These are phyloP conservation scores for Circinella umbellata DNA, from an alignment of 371 early-diverging fungal species.

Conservation along the genomic window DNA sequence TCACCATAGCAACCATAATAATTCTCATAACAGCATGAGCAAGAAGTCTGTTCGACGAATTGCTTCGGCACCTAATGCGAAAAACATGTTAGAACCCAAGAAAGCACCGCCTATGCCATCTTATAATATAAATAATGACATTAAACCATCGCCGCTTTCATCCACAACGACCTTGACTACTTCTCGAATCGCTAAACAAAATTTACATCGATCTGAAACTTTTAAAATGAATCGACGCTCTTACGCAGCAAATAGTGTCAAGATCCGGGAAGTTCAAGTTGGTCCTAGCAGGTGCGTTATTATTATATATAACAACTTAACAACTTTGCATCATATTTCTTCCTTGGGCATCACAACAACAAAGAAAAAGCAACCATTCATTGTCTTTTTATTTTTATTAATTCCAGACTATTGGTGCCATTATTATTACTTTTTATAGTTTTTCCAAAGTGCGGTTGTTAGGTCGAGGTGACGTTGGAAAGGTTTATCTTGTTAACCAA, in stretches of 20 bases:
- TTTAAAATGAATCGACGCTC: slow-evolving; percentile 48
- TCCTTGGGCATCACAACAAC: neutral
- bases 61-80: slow-evolving; percentile 46
- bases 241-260: slow-evolving; percentile 83
- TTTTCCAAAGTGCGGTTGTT: slow-evolving; percentile 85
- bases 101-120: slow-evolving; percentile 16
- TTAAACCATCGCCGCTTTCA: slow-evolving; percentile 9
- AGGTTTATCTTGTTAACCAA: slow-evolving; percentile 92
- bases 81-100: slow-evolving; percentile 20
- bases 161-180: slow-evolving; percentile 16
- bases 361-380: too few relatives aligned
- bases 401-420: neutral
- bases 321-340: neutral
- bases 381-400: too few relatives aligned
- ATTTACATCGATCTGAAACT: slow-evolving; percentile 7
- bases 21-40: neutral
- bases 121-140: neutral
- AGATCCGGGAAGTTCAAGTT: slow-evolving; percentile 78
- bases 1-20: too few relatives aligned
- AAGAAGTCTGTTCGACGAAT: slow-evolving; percentile 39
- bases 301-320: neutral
- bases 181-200: neutral
- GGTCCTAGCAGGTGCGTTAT: slow-evolving; percentile 70
- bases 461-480: slow-evolving; percentile 97
- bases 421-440: slow-evolving; percentile 43